These are phyloP conservation scores for Dothideomycetidae sp. DNA, from an alignment of 2,329 filamentous ascomycete genomes.

Conservation along the genomic window DNA sequence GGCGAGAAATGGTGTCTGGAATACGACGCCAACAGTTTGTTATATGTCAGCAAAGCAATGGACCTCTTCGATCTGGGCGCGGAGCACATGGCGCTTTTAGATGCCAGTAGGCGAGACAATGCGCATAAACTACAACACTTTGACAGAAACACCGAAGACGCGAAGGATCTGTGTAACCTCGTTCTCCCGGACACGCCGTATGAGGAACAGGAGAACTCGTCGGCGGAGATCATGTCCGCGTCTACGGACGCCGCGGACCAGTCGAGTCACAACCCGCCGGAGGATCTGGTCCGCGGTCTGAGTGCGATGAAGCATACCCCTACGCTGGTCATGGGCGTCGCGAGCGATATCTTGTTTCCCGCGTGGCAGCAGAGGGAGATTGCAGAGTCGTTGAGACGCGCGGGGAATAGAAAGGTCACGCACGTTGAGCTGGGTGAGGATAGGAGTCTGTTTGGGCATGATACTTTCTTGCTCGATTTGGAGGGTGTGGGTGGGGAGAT, in stretches of 20 bases:
- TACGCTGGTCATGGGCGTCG: slow-evolving; percentile 81
- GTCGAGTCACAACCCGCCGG: slow-evolving; percentile 45
- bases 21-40: slow-evolving; percentile 86
- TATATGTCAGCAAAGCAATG: slow-evolving; percentile 98
- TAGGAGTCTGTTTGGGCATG: slow-evolving; percentile 86
- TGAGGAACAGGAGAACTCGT: slow-evolving; percentile 58
- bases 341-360: slow-evolving; percentile 90
- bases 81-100: slow-evolving; percentile 51
- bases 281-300: slow-evolving; percentile 67
- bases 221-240: slow-evolving; percentile 24
- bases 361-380: slow-evolving; percentile 97
- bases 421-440: slow-evolving; percentile 91
- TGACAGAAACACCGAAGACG: slow-evolving; percentile 22
- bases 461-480: slow-evolving; percentile 86
- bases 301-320: slow-evolving; percentile 58
- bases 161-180: slow-evolving; percentile 52
- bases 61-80: slow-evolving; percentile 85
- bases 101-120: slow-evolving; percentile 47
- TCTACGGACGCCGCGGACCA: slow-evolving; percentile 14
- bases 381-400: slow-evolving; percentile 62
- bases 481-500: slow-evolving; percentile 82
- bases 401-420: slow-evolving; percentile 67
- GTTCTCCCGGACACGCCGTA: slow-evolving; percentile 75
- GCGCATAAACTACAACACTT: slow-evolving; percentile 41
- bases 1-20: slow-evolving; percentile 97